A percentile compares a stretch with the other conserved stretches of the same genome.
These are phyloP conservation scores for Trametes versicolor DNA, from an alignment of 1,284 basidiomycete genomes.

Conservation along the genomic window DNA sequence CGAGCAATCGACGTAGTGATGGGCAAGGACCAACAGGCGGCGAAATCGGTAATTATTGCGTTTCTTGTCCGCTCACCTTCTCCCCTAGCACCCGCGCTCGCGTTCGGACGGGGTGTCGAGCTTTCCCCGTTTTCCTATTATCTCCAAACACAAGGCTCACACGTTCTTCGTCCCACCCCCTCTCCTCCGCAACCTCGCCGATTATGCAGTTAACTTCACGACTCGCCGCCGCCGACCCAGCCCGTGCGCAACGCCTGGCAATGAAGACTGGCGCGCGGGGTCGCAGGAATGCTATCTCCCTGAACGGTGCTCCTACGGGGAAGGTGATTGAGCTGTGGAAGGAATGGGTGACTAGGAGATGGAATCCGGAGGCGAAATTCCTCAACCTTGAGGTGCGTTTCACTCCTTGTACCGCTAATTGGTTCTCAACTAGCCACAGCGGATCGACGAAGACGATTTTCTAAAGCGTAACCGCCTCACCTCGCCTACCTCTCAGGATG, in stretches of 20 bases:
- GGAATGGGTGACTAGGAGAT: slow-evolving; percentile 75
- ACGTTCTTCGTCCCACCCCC: slow-evolving; percentile 42
- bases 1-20: slow-evolving; percentile 63
- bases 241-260: slow-evolving; percentile 63
- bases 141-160: slow-evolving; percentile 54
- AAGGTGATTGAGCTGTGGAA: slow-evolving; percentile 72
- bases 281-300: slow-evolving; percentile 65
- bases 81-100: slow-evolving; percentile 43
- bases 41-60: slow-evolving; percentile 64
- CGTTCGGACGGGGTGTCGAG: slow-evolving; percentile 40
- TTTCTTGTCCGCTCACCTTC: slow-evolving; percentile 39
- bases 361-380: slow-evolving; percentile 72
- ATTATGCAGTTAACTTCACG: slow-evolving; percentile 46
- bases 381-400: slow-evolving; percentile 83
- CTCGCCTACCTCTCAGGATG: slow-evolving; percentile 69
- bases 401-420: background rate
- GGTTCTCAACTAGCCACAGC: slow-evolving; percentile 41
- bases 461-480: slow-evolving; percentile 72
- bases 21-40: slow-evolving; percentile 59
- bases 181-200: slow-evolving; percentile 30
- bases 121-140: slow-evolving; percentile 45
- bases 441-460: slow-evolving; percentile 77
- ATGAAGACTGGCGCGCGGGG: slow-evolving; percentile 55
- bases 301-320: slow-evolving; percentile 34
- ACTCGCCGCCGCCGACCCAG: slow-evolving; percentile 52